Percentiles rank a stretch among this genome's conserved stretches.
phyloP scores from a whole-genome alignment of 2,329 filamentous ascomycete species.

The Cladosporium sp. region DNA sequence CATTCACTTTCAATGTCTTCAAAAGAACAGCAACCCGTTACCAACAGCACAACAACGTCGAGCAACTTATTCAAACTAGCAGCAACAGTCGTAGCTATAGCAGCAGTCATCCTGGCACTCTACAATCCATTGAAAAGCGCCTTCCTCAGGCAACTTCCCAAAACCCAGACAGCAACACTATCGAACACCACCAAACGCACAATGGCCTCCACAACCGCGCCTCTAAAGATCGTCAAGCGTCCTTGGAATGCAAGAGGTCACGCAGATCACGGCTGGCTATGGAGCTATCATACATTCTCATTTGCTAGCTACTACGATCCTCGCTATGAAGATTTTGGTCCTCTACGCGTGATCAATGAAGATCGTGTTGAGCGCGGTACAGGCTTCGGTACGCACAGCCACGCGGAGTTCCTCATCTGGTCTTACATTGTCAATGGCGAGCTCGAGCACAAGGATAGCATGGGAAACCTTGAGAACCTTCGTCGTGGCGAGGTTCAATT shows the following conservation, averaged over 20 bases:
- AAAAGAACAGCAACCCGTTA: slow-evolving; percentile 9
- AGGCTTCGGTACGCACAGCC: slow-evolving; percentile 81
- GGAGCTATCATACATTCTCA: slow-evolving; percentile 81
- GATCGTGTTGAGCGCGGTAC: slow-evolving; percentile 70
- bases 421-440: slow-evolving; percentile 81
- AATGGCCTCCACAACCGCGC: slow-evolving; percentile 33
- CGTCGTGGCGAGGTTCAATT: slow-evolving; percentile 82
- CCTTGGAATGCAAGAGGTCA: slow-evolving; percentile 69
- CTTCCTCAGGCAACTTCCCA: slow-evolving; percentile 33
- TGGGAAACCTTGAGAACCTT: slow-evolving; percentile 68
- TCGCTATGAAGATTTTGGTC: slow-evolving; percentile 64
- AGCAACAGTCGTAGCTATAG: slow-evolving; percentile 29
- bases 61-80: slow-evolving; percentile 22
- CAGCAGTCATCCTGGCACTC: slow-evolving; percentile 44
- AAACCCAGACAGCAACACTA: slow-evolving; percentile 19
- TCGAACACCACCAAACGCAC: slow-evolving; percentile 24
- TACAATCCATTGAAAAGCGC: slow-evolving; percentile 36
- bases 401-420: slow-evolving; percentile 87
- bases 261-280: slow-evolving; percentile 80
- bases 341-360: slow-evolving; percentile 81
- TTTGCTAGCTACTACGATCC: slow-evolving; percentile 72
- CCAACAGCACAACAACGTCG: slow-evolving; percentile 4
- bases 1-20: slow-evolving; percentile 18
- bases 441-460: slow-evolving; percentile 81
- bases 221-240: slow-evolving; percentile 66